Percentiles rank a stretch among this genome's conserved stretches.
Evolutionary conservation across 805 yeast genomes (phyloP).

Genomic region (Lipomyces kockii): DNA sequence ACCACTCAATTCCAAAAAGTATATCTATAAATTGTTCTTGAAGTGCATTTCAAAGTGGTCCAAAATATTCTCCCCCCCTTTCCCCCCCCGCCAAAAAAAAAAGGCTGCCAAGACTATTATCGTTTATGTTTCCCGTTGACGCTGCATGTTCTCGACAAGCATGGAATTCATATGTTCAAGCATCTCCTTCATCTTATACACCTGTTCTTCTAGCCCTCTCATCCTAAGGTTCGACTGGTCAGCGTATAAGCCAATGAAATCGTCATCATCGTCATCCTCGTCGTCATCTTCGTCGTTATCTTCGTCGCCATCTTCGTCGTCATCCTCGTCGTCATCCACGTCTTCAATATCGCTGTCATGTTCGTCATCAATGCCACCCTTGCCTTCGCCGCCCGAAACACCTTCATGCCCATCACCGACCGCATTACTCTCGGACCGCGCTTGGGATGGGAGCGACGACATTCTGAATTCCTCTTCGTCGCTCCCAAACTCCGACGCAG

Average conservation of each 20-base stretch:
- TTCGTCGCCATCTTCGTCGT: constrained; percentile 26
- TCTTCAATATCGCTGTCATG: constrained; percentile 7
- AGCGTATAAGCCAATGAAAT: constrained; percentile 27
- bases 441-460: constrained; percentile 18
- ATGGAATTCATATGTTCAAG: constrained; percentile 27
- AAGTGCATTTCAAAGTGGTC: background rate
- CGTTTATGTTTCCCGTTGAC: background rate
- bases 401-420: constrained; percentile 9
- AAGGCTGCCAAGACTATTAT: background rate
- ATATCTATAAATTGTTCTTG: background rate
- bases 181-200: constrained; percentile 31
- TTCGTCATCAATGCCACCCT: constrained; percentile 15
- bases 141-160: constrained; percentile 19
- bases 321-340: constrained; percentile 30
- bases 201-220: constrained; percentile 33
- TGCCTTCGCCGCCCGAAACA: constrained; percentile 5
- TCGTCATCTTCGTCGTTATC: constrained; percentile 31
- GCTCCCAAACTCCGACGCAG: background rate
- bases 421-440: background rate
- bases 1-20: background rate
- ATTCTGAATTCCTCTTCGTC: constrained; percentile 7
- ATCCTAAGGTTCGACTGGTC: constrained; percentile 32
- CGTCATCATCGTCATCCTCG: constrained; percentile 36
- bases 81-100: too few relatives aligned
- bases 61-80: background rate